phyloP scores from a whole-genome alignment of 176 grass and related monocot genomes.

The Musa acuminata region DNA sequence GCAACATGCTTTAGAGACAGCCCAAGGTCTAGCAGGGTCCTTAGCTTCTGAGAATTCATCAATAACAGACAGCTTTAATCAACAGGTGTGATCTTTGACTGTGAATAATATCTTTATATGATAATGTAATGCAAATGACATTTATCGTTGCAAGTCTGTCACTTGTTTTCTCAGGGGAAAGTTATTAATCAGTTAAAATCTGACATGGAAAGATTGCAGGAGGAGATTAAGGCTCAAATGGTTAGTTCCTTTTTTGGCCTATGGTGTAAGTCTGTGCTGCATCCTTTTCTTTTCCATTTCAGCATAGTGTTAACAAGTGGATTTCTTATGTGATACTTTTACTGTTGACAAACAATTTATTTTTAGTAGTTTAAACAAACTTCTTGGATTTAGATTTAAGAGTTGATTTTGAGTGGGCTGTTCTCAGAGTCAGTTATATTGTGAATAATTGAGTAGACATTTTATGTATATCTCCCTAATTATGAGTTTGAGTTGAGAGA shows the following conservation, averaged over 20 bases:
- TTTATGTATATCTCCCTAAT: neutral
- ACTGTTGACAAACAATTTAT: neutral
- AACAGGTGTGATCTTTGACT: slow-evolving; percentile 49
- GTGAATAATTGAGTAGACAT: neutral
- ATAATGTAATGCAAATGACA: neutral
- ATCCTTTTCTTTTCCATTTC: slow-evolving; percentile 4
- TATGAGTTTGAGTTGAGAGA: neutral
- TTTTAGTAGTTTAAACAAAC: too few species aligned
- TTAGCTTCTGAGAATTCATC: slow-evolving; percentile 82
- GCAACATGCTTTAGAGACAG: slow-evolving; percentile 72
- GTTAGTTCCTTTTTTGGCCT: slow-evolving; percentile 32
- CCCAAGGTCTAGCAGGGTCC: slow-evolving; percentile 48
- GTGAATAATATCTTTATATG: neutral
- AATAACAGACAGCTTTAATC: slow-evolving; percentile 81
- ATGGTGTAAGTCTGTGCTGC: slow-evolving; percentile 10
- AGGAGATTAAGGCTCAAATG: slow-evolving; percentile 89
- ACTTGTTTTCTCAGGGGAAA: slow-evolving; percentile 46
- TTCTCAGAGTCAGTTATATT: neutral
- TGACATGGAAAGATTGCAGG: slow-evolving; percentile 75
- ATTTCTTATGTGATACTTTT: neutral
- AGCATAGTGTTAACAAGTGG: neutral
- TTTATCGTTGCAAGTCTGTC: neutral
- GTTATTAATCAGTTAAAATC: slow-evolving; percentile 83
- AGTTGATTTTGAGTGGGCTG: too few species aligned
- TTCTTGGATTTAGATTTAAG: too few species aligned